These are phyloP conservation scores for Raphanus raphanistrum DNA, from an alignment of 345 rosid genomes.

Conservation along the genomic window DNA sequence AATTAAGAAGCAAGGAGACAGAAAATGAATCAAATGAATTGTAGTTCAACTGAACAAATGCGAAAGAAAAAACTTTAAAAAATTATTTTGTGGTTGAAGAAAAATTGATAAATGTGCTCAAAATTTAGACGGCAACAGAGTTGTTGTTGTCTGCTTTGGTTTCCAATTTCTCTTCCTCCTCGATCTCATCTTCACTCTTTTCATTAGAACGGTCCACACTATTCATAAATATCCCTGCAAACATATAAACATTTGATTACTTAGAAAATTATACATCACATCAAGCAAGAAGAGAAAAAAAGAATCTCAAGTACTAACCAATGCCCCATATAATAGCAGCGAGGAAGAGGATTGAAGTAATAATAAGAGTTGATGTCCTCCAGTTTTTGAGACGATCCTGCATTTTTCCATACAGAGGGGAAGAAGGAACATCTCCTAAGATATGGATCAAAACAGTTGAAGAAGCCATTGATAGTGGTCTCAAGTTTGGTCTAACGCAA, in stretches of 20 bases:
- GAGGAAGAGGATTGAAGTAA: constrained; percentile 72
- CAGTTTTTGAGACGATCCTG: constrained; percentile 76
- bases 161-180: constrained; percentile 15
- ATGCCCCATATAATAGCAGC: constrained; percentile 81
- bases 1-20: constrained; percentile 1
- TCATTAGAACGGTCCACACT: constrained; percentile 69
- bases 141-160: constrained; percentile 23
- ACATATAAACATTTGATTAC: neutral
- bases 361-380: constrained; percentile 78
- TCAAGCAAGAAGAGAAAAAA: neutral
- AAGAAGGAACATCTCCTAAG: constrained; percentile 97
- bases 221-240: constrained; percentile 73
- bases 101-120: constrained; percentile 12
- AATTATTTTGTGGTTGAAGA: constrained; percentile 14
- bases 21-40: constrained; percentile 26
- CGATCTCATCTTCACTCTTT: constrained; percentile 38
- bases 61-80: neutral
- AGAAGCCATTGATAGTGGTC: constrained; percentile 93
- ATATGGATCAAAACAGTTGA: constrained; percentile 91
- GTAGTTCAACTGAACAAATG: constrained; percentile 13
- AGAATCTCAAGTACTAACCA: constrained; percentile 43
- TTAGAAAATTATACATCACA: neutral
- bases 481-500: constrained; percentile 82
- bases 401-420: constrained; percentile 91
- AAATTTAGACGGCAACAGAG: constrained; percentile 21